Base-by-base conservation (phyloP, 352 stramenopile species). In the Globisporangium carolinianum region DNA sequence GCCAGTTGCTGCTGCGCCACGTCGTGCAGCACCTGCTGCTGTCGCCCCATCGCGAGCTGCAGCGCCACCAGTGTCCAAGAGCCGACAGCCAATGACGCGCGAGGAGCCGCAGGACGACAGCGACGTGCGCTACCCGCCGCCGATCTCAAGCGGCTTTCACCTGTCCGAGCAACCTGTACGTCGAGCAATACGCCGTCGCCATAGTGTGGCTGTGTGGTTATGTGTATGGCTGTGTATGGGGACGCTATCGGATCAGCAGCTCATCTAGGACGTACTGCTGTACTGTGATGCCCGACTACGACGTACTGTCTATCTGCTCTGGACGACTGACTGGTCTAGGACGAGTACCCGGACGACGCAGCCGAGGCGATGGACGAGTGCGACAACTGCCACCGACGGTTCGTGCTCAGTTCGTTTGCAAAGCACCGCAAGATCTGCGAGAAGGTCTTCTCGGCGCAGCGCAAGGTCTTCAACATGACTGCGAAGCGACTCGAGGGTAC, bases 401-500 rank as follows among this genome's bases (percentile, higher is more conserved):
- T 97, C 63, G 94, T 89, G 58, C 47, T 76, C 35, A 66, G 58
- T 9, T 83, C 83, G 24, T 76, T 94, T 46, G 53, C 62, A 18
- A 96, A 96, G 60, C 89, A 97, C 62, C 63, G 76, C 32, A 88
- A 85, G 50, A 78, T 96, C 24, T 97, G 88, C 58, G 75, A 82
- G 7, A 97, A 96, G 56, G 88, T 96, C 35, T 96, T 96, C 51
- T 72, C 78, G 0, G 78, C 67, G 0, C 90, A 86, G 17, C 79
- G 89, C 45, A 93, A 95, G 66, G 79, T 84, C 6, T 97, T 95
- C 60, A 89, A 97, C 65, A 90, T 89, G 80, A 45, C 79, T 11
- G 79, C 75, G 14, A 87, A 92, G 59, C 75, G 78, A 8, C 53
- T 89, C 17, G 79, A 89, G 63, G 81, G 77, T 24, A 89, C 53